Percentiles rank a stretch among this genome's conserved stretches.
phyloP scores from a whole-genome alignment of 2,329 filamentous ascomycete species.

The Epichloe typhina region DNA sequence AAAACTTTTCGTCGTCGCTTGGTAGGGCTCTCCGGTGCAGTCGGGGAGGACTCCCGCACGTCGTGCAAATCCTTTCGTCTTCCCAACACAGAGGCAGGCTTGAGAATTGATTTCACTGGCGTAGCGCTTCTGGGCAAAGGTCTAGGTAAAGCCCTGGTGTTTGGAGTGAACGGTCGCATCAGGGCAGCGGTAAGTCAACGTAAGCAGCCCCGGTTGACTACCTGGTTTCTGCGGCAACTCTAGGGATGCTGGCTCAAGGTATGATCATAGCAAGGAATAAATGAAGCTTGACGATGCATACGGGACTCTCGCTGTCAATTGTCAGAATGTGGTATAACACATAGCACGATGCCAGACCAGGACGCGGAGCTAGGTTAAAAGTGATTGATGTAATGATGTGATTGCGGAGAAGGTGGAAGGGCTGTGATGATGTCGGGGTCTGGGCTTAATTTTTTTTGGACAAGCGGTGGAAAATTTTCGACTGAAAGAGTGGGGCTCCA shows the following conservation, averaged over 20 bases:
- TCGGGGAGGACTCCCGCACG: conserved; percentile 24
- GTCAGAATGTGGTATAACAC: background rate
- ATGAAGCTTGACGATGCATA: background rate
- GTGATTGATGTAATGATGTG: background rate
- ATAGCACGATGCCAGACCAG: background rate
- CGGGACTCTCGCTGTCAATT: background rate
- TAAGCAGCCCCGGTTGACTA: background rate
- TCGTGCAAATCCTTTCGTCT: conserved; percentile 31
- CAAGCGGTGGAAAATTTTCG: conserved; percentile 12
- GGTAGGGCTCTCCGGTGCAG: conserved; percentile 26
- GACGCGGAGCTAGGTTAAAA: background rate
- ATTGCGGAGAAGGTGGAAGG: background rate
- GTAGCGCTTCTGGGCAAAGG: conserved; percentile 21
- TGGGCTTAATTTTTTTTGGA: background rate
- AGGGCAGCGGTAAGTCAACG: background rate
- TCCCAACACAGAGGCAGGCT: conserved; percentile 32
- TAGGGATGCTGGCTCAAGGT: background rate
- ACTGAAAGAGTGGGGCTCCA: conserved; percentile 12
- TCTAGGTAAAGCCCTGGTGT: conserved; percentile 20
- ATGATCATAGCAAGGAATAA: background rate
- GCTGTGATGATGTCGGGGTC: conserved; percentile 7
- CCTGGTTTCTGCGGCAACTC: background rate
- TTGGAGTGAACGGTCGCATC: conserved; percentile 23
- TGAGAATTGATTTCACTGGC: conserved; percentile 41
- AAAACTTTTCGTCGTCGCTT: conserved; percentile 45